Conservation (phyloP, 192 early-diverging fungal genomes). For the Backusella tuberculispora region DNA sequence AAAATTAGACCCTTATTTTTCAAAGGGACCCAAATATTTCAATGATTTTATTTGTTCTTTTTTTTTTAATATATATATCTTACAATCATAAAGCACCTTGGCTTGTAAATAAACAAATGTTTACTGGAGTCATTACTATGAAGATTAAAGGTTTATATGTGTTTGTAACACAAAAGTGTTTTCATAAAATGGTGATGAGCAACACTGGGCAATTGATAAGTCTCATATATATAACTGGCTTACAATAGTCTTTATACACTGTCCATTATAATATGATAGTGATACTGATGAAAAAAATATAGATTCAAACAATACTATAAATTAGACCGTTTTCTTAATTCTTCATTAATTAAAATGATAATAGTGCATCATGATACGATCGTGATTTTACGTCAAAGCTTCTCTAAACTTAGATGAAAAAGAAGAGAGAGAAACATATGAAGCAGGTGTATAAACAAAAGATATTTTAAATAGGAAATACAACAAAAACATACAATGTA, state of each 20-base stretch:
- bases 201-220: too few species aligned
- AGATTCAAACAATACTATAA: too few species aligned
- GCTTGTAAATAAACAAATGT: not conserved
- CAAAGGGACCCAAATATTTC: not conserved
- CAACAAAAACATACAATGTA: not conserved
- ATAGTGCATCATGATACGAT: too few species aligned
- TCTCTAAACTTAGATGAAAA: not conserved
- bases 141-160: not conserved
- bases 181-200: not conserved
- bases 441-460: not conserved
- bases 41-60: not conserved
- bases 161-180: slow-evolving; percentile 11
- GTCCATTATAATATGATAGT: too few species aligned
- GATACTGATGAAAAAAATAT: too few species aligned
- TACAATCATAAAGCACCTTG: too few species aligned
- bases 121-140: not conserved
- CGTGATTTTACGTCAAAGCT: not conserved
- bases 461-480: not conserved
- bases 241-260: too few species aligned
- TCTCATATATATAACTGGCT: too few species aligned
- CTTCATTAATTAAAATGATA: too few species aligned
- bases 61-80: too few species aligned
- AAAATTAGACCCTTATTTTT: not conserved
- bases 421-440: not conserved
- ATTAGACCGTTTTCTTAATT: too few species aligned